Evolutionary conservation across 129 eudicot species (phyloP), one percentile per base, ranked within the genome.

Genomic region (Centrapalus pauciflorus): DNA sequence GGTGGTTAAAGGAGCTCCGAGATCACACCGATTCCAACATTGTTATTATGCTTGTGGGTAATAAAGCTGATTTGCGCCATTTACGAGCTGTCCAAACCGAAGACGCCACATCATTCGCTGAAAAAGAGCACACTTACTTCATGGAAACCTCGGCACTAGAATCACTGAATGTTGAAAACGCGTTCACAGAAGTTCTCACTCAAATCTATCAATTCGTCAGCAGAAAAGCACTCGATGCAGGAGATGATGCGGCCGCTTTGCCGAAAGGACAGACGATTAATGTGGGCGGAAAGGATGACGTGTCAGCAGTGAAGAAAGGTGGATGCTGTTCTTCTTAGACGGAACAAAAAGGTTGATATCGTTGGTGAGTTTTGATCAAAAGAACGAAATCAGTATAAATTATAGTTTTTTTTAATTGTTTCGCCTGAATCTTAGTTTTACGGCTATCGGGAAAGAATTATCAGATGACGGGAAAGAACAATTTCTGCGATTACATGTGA

Each of bases 121-220:
- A 85, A 55, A 73, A 57, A 29, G 93, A 85, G 60, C 77, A 61
- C 45, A 82, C 87, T 24, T 85, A 69, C 67, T 85, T 85, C 49
- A 85, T 85, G 93, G 93, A 85, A 71, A 85, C 93, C 17, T 85
- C 93, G 7, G 93, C 93, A 21, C 85, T 85, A 8, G 93, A 85
- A 77, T 85, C 93, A 2, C 25, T 82, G 70, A 85, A 85, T 37
- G 93, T 85, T 1, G 93, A 85, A 48, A 75, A 79, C 71, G 85
- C 93, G 14, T 85, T 85, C 75, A 82, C 93, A 0, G 93, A 85
- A 58, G 93, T 82, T 51, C 88, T 85, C 50, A 85, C 88, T 13
- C 93, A 85, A 43, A 80, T 85, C 50, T 69, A 85, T 48, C 85
- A 74, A 4, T 79, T 85, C 20, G 93, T 82, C 43, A 82, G 93